Conservation (phyloP, 768 basidiomycete species). For the Trichaptum fuscoviolaceum region DNA sequence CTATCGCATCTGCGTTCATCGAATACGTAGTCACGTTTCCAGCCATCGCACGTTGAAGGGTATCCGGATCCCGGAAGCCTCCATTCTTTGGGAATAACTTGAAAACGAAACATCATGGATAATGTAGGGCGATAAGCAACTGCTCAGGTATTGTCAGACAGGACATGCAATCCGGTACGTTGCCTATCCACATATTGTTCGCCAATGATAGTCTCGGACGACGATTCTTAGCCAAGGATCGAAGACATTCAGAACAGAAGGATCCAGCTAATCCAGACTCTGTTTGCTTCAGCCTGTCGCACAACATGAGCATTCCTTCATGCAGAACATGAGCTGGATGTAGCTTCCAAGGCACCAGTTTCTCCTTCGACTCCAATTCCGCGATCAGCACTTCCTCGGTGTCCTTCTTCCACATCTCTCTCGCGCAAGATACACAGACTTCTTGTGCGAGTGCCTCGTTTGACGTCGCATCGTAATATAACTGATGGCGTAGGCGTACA, state of each 20-base stretch:
- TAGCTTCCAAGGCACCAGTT: not conserved
- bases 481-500: not conserved
- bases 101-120: slow-evolving; percentile 28
- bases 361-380: not conserved
- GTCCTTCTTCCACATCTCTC: not conserved
- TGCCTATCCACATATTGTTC: slow-evolving; percentile 36
- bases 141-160: slow-evolving; percentile 32
- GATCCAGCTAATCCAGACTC: not conserved
- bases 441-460: not conserved
- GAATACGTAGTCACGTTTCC: slow-evolving; percentile 32
- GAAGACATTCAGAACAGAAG: not conserved
- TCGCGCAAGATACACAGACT: not conserved
- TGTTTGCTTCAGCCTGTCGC: not conserved
- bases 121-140: slow-evolving; percentile 28
- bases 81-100: slow-evolving; percentile 31
- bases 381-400: not conserved
- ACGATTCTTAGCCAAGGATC: not conserved
- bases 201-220: slow-evolving; percentile 25
- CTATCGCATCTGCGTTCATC: slow-evolving; percentile 22
- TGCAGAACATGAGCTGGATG: not conserved
- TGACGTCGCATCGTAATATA: not conserved
- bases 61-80: slow-evolving; percentile 5
- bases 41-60: slow-evolving; percentile 24
- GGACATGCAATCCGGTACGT: slow-evolving; percentile 23
- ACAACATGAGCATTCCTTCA: not conserved